phyloP scores from a whole-genome alignment of 441 rosid genomes.

The Biscutella laevigata region DNA sequence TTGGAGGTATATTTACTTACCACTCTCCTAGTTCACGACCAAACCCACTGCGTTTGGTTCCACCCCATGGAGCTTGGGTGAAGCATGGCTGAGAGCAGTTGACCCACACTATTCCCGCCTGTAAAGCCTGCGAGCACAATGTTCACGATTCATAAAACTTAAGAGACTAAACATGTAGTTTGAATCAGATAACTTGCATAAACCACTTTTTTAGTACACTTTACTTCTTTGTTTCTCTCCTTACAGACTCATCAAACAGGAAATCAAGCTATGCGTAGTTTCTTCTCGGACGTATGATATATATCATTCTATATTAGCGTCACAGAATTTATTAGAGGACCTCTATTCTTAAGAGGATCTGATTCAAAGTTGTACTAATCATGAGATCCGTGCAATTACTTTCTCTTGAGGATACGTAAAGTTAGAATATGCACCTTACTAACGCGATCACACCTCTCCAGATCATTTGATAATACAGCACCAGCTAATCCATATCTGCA shows the following conservation, averaged over 20 bases:
- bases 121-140: conserved; percentile 45
- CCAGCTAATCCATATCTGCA: conserved; percentile 74
- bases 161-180: neutral
- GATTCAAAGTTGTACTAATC: no score
- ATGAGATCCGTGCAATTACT: neutral
- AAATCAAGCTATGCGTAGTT: no score
- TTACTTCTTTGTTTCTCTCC: no score
- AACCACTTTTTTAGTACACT: no score
- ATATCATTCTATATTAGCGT: no score
- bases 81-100: conserved; percentile 98
- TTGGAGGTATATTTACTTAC: conserved; percentile 26
- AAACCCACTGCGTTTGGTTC: conserved; percentile 87
- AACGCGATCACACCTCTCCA: conserved; percentile 86
- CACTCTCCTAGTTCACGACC: conserved; percentile 97
- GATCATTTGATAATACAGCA: conserved; percentile 79
- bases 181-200: no score
- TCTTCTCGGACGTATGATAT: no score
- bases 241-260: no score
- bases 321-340: no score
- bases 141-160: neutral
- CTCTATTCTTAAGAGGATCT: no score
- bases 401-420: neutral
- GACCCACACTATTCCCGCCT: conserved; percentile 84
- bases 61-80: conserved; percentile 99
- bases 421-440: conserved; percentile 50